These are phyloP conservation scores for Jasminum sambac DNA, from an alignment of 257 asterid species.

Conservation along the genomic window DNA sequence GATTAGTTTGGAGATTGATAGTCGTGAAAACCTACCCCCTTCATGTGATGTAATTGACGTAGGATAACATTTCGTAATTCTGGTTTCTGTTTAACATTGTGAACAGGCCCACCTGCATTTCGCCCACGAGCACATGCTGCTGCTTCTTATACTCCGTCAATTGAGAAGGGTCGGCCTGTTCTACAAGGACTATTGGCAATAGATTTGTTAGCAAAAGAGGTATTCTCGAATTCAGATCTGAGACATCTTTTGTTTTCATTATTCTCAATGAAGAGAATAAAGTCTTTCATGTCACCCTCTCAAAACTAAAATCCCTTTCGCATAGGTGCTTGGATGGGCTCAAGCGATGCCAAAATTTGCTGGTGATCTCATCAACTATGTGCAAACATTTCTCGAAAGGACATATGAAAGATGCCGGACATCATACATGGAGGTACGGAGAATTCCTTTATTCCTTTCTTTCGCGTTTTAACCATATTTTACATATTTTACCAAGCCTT, in stretches of 20 bases:
- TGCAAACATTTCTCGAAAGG: conserved; percentile 94
- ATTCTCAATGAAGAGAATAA: conserved; percentile 14
- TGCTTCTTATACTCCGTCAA: conserved; percentile 64
- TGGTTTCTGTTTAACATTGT: conserved; percentile 13
- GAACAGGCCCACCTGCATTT: conserved; percentile 96
- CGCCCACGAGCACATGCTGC: conserved; percentile 91
- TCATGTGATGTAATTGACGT: conserved; percentile 9
- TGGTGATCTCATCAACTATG: conserved; percentile 77
- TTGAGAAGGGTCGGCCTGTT: conserved; percentile 95
- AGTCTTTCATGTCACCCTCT: conserved; percentile 18
- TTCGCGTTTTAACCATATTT: conserved; percentile 25
- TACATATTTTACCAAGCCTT: conserved; percentile 14
- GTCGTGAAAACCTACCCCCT: conserved; percentile 17
- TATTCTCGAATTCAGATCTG: conserved; percentile 26
- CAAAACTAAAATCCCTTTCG: conserved; percentile 22
- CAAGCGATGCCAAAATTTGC: conserved; percentile 99
- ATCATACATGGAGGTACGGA: conserved; percentile 90
- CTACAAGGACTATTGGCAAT: conserved; percentile 95
- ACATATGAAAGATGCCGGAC: conserved; percentile 99
- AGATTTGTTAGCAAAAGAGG: conserved; percentile 96
- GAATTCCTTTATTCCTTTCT: conserved; percentile 18
- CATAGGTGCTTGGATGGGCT: conserved; percentile 97
- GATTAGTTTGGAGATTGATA: conserved; percentile 1
- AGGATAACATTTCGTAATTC: conserved; percentile 20
- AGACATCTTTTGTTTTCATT: conserved; percentile 14